Conservation (phyloP, 208 protist species). For the Leishmania amazonensis region DNA sequence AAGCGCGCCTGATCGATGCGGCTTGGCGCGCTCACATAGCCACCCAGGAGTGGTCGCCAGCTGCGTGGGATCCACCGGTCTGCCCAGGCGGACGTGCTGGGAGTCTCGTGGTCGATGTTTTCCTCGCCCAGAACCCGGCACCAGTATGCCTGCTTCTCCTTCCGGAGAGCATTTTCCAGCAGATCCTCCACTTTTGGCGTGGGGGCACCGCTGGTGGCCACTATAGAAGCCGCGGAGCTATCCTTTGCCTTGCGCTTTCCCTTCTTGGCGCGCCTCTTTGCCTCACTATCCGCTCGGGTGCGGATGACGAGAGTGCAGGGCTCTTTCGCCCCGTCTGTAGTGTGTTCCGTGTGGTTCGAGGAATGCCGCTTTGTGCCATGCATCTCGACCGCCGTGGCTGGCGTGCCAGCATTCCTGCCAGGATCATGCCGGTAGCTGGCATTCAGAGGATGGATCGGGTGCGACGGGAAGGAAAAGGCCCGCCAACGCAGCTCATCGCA, state of each 20-base stretch:
- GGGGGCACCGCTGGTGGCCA: background rate
- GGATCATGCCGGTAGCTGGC: constrained; percentile 35
- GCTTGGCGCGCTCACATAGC: constrained; percentile 36
- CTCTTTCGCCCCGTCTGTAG: background rate
- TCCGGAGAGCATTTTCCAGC: constrained; percentile 11
- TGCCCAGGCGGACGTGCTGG: background rate
- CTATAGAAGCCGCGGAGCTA: background rate
- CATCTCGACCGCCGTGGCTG: constrained; percentile 11
- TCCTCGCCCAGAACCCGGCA: constrained; percentile 25
- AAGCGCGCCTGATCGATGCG: constrained; percentile 35
- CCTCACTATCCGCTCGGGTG: constrained; percentile 12
- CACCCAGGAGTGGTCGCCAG: constrained; percentile 36
- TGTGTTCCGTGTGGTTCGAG: background rate
- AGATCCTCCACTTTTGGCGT: constrained; percentile 9
- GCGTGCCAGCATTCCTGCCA: constrained; percentile 1
- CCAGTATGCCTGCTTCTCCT: constrained; percentile 12
- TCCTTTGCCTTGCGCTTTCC: constrained; percentile 7
- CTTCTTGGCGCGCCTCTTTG: constrained; percentile 6
- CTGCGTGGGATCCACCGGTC: constrained; percentile 13
- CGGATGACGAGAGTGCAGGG: constrained; percentile 15
- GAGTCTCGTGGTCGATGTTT: background rate
- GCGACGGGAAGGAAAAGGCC: constrained; percentile 48
- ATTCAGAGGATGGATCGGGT: constrained; percentile 32
- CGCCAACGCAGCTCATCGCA: constrained; percentile 53
- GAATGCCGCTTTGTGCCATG: background rate